A percentile compares a stretch with the other conserved stretches of the same genome.
Evolutionary conservation across 2,329 filamentous ascomycete genomes (phyloP).

Genomic region (Lachnellula subtilissima): DNA sequence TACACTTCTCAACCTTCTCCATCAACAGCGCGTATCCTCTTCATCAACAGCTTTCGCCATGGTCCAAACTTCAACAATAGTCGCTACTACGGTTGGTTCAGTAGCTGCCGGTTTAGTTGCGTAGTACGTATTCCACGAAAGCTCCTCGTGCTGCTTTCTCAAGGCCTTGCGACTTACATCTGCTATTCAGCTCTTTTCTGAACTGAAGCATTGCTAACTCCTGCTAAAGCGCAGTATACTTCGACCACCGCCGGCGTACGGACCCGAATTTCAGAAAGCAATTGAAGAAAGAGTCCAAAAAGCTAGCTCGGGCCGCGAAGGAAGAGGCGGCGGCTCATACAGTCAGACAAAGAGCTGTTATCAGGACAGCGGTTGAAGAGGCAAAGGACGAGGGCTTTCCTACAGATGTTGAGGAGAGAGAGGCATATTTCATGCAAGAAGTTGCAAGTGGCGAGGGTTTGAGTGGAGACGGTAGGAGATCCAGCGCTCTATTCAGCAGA

Average conservation of each 20-base stretch:
- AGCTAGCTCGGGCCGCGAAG: constrained; percentile 65
- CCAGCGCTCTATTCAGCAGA: background rate
- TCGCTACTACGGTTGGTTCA: constrained; percentile 58
- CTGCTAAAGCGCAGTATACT: constrained; percentile 55
- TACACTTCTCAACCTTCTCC: constrained; percentile 6
- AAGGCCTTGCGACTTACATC: background rate
- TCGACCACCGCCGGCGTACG: constrained; percentile 62
- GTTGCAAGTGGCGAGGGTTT: constrained; percentile 84
- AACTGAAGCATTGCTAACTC: constrained; percentile 14
- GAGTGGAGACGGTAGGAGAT: constrained; percentile 68
- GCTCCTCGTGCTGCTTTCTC: background rate
- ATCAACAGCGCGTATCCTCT: background rate
- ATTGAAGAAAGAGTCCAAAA: constrained; percentile 71
- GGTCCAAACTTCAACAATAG: constrained; percentile 50
- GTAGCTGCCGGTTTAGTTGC: constrained; percentile 53
- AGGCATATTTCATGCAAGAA: constrained; percentile 95
- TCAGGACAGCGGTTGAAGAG: constrained; percentile 71
- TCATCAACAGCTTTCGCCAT: constrained; percentile 27
- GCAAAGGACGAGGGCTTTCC: constrained; percentile 93
- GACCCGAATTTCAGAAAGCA: constrained; percentile 61
- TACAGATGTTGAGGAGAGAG: constrained; percentile 82
- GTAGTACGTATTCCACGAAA: background rate
- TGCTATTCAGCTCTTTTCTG: background rate
- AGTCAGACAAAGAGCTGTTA: constrained; percentile 64
- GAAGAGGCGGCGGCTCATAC: constrained; percentile 63